Evolutionary conservation across 192 early-diverging fungal genomes (phyloP).

Genomic region (Umbelopsis sp.): DNA sequence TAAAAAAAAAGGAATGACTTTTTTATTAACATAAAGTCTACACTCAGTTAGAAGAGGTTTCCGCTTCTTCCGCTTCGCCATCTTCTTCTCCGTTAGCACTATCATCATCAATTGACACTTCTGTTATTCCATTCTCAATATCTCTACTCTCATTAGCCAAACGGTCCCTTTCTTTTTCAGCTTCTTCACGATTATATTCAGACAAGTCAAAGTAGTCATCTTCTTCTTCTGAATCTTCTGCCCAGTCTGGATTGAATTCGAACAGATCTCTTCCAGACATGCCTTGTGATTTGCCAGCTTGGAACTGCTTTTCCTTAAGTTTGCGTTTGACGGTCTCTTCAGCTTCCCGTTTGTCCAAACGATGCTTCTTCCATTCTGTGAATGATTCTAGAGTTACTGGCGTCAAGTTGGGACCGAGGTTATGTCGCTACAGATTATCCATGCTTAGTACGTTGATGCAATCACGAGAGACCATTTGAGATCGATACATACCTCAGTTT

Average conservation of each 20-base stretch:
- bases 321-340: conserved; percentile 68
- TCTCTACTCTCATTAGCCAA: conserved; percentile 30
- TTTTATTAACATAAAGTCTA: conserved; percentile 1
- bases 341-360: conserved; percentile 68
- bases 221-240: conserved; percentile 67
- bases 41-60: conserved; percentile 12
- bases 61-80: conserved; percentile 35
- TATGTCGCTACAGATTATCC: conserved; percentile 73
- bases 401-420: conserved; percentile 87
- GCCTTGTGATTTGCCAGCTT: conserved; percentile 86
- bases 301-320: conserved; percentile 79
- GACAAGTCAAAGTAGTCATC: conserved; percentile 82
- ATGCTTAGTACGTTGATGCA: neutral
- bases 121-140: conserved; percentile 16
- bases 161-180: conserved; percentile 48
- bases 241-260: conserved; percentile 94
- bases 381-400: conserved; percentile 95
- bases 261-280: conserved; percentile 98
- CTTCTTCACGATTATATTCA: conserved; percentile 70
- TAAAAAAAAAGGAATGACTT: neutral
- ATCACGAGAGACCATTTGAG: neutral
- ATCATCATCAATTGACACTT: conserved; percentile 22
- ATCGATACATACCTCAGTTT: conserved; percentile 73
- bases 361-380: conserved; percentile 89
- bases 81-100: conserved; percentile 28